Conservation (phyloP, 208 protist genomes). For the Crithidia mellificae region DNA sequence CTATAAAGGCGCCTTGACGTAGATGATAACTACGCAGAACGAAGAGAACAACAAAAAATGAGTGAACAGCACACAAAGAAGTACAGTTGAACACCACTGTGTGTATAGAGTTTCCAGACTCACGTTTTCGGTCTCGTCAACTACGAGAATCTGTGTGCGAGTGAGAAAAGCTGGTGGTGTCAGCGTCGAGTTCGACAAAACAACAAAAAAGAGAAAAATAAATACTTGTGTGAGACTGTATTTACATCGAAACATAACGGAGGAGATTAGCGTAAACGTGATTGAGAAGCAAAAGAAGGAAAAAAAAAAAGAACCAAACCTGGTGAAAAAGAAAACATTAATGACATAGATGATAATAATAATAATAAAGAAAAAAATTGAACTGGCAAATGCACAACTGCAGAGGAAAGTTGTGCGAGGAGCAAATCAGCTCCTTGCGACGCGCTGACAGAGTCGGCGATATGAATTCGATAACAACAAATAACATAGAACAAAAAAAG, state of each 20-base stretch:
- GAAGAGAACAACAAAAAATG: not conserved
- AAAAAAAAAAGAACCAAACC: constrained; percentile 8
- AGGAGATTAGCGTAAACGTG: too few species aligned
- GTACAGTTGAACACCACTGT: constrained; percentile 4
- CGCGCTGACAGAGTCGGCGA: not conserved
- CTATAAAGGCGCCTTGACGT: not conserved
- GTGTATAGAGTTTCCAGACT: constrained; percentile 2
- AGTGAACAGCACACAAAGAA: not conserved
- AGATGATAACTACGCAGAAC: not conserved
- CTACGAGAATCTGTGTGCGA: not conserved
- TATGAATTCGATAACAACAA: too few species aligned
- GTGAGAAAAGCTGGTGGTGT: not conserved
- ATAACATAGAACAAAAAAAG: constrained; percentile 12
- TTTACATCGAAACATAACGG: constrained; percentile 8
- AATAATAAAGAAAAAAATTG: constrained; percentile 13
- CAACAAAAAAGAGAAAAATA: constrained; percentile 7
- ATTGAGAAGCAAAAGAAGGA: constrained; percentile 2
- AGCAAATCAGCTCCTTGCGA: too few species aligned
- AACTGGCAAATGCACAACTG: constrained; percentile 5
- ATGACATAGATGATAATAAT: too few species aligned
- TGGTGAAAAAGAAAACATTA: not conserved
- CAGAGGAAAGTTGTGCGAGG: not conserved
- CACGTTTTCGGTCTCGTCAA: too few species aligned
- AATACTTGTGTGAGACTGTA: not conserved
- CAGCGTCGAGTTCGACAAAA: not conserved